Base-by-base conservation (phyloP, 1,139 yeast species). In the Candida albicans region DNA sequence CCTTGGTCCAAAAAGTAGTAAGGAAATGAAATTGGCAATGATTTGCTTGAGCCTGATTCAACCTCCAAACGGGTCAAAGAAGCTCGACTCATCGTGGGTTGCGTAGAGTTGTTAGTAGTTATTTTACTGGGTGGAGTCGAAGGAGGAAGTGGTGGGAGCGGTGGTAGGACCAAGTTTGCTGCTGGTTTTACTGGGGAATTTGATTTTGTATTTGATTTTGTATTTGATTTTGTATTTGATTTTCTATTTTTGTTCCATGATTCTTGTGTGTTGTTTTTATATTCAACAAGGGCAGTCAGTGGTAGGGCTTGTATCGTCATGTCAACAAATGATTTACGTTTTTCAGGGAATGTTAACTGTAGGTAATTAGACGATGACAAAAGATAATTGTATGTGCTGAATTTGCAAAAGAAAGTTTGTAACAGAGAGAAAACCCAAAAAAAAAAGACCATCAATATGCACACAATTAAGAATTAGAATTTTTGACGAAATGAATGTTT, bases 21-120 rank as follows among this genome's bases (percentile, higher is more conserved):
- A 1, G 74, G 74, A 41, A 65, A 59, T 2, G 73, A 67, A 8
- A 63, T 56, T 1, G 68, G 69, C 3, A 65, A 41, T 2, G 70
- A 65, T 10, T 64, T 56, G 18, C 65, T 55, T 2, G 73, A 67
- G 4, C 59, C 54, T 8, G 70, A 56, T 51, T 64, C 67, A n/a
- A 65, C 64, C 46, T 67, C 71, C 33, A 65, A 51, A 35, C 61
- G 49, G 39, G 52, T 51, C 39, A 59, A 48, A 8, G 58, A 30
- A 12, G 43, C 43, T 36, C 37, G 48, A 14, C 46, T 34, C 48
- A 45, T 41, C 18, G 35, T 24, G 12, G 29, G 28, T 18, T 22
- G 28, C 33, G 42, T 40, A 35, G 32, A 37, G 42, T 29, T 36
- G 31, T 26, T n/a, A 40, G 26, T 29, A 33, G 29, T 3, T 37